Evolutionary conservation across 176 grass and related monocot genomes (phyloP), one percentile per base, ranked within the genome.

Genomic region (Zizania latifolia): DNA sequence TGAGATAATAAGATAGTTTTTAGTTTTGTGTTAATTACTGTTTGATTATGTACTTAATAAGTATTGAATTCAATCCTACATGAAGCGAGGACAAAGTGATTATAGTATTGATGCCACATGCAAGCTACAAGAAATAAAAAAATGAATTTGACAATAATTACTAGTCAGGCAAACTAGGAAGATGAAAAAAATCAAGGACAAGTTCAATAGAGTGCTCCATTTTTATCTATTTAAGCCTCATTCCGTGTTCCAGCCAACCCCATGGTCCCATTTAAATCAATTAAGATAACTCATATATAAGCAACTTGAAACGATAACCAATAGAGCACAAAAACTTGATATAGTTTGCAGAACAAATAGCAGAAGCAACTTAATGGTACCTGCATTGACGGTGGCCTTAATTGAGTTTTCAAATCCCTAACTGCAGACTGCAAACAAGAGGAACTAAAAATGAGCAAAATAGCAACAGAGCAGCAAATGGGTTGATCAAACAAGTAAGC

Each of bases 321-420:
- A 8, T 13, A 44, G 6, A 24, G 6, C 15, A 61, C 79, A 15
- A 48, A 80, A 22, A 68, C 54, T 65, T 19, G 4, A 62, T 56
- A 77, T 10, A 82, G 23, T 46, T 82, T 54, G 40, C 19, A 77
- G 32, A 66, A 70, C 9, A 10, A 76, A 61, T 23, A 68, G 33
- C 28, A 80, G 33, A 58, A 68, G 8, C 26, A 63, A 22, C 38
- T 37, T 24, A 57, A 22, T 59, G 15, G 46, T 89, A 98, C 95
- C 91, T 95, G 96, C 92, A 99, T 92, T 56, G 96, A 99, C 3
- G 92, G 96, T 74, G 96, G 96, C 82, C 96, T 95, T 68, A 99
- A 69, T 68, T 95, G 96, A 58, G 92, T 88, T 79, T 99, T 99
- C 71, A 99, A 90, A 65, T 99, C 96, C 45, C 96, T 86, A 78